Evolutionary conservation across 2,329 filamentous ascomycete genomes (phyloP), one percentile per base, ranked within the genome.

Genomic region (Fusarium caatingaense): DNA sequence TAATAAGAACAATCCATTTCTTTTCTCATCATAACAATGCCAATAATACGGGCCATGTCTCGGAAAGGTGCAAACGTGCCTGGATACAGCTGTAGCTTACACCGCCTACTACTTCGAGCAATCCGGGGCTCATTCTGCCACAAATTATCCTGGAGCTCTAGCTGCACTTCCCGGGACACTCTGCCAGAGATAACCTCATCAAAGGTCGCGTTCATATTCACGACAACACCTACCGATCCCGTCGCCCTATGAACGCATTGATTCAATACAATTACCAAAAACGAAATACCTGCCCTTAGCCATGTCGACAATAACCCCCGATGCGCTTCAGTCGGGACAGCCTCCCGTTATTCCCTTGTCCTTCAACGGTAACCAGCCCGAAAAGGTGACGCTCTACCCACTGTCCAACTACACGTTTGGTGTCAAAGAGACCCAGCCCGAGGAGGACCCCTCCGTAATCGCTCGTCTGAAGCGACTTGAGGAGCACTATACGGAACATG

Each of bases 381-480:
- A 90, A 74, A 96, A 94, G 4, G 94, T 99, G 77, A 92, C 93
- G 56, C 88, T 99, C 27, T 98, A 94, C 78, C 96, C 96, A 34
- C 88, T 99, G 50, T 97, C 94, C 73, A 99, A 98, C 86, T 99
- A 99, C 86, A 98, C 96, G 25, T 98, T 99, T 77, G 95, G 95
- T 68, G 97, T 97, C 66, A 99, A 99, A 83, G 96, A 98, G 84
- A 97, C 93, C 23, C 96, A 99, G 79, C 96, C 95, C 4, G 96
- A 99, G 82, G 96, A 99, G 82, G 96, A 99, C 77, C 94, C 95
- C 0, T 98, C 94, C 1, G 96, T 99, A 4, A 89, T 97, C 60
- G 94, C 96, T 60, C 92, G 96, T 4, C 85, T 99, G 71, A 94
- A 95, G 84, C 91, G 96, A 11, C 87, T 99, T n/a, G 94, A 98